These are phyloP conservation scores for Xylaria cubensis DNA, from an alignment of 495 filamentous ascomycete genomes.

Conservation along the genomic window DNA sequence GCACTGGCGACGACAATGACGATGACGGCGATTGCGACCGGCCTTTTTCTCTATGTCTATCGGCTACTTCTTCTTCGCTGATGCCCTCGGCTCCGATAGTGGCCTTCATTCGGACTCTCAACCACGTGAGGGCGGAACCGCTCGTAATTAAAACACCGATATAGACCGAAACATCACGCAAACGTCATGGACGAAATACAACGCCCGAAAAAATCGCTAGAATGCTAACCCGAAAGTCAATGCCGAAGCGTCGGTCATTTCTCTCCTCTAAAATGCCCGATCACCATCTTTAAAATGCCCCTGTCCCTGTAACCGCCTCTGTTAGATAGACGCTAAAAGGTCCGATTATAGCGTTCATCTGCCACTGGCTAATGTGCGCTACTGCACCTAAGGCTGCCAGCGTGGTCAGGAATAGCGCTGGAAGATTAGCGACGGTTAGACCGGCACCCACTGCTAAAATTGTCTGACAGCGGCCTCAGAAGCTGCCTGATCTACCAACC, in stretches of 20 bases:
- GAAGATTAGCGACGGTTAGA: neutral
- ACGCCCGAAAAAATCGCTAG: slow-evolving; percentile 13
- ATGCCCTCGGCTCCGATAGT: neutral
- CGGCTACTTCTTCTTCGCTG: neutral
- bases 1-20: neutral
- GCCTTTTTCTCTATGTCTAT: too few relatives aligned
- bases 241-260: slow-evolving; percentile 20
- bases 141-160: slow-evolving; percentile 17
- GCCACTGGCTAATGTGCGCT: neutral
- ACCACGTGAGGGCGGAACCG: neutral
- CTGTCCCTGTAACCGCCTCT: neutral
- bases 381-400: neutral
- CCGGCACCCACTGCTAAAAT: neutral
- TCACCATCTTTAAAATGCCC: neutral
- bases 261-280: neutral
- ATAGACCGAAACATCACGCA: neutral
- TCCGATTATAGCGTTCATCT: slow-evolving; percentile 1
- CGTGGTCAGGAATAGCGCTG: neutral
- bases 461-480: neutral
- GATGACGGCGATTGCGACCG: neutral
- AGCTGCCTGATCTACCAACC: neutral
- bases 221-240: slow-evolving; percentile 10
- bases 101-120: neutral
- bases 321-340: neutral
- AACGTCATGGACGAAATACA: slow-evolving; percentile 16